Evolutionary conservation across 2,329 filamentous ascomycete genomes (phyloP), one percentile per base, ranked within the genome.

Genomic region (Aspergillus sp.): DNA sequence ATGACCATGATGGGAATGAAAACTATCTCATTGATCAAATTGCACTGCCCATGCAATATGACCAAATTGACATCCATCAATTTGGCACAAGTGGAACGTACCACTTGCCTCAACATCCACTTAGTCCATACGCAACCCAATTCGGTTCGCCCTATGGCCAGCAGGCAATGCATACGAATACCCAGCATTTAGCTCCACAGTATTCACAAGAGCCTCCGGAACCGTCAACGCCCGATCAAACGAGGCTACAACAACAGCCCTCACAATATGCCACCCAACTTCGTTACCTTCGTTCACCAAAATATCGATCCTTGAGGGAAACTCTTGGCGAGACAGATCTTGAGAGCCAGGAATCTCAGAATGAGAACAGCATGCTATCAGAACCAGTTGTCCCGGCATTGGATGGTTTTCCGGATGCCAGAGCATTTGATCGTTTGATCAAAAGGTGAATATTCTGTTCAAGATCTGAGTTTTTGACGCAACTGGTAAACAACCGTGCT

Each of bases 351-450:
- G 67, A 70, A 34, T 73, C 70, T 35, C 57, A 58, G 34, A 71
- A 73, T 48, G 66, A 71, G 50, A 57, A 59, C 12, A 66, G 64
- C 3, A 70, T 68, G 67, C 54, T 67, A 9, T 73, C 71, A 12
- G 71, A 74, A 49, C 66, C 70, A 12, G 62, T 73, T 26, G 50
- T 67, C 9, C 71, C 71, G 10, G 57, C 67, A 0, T 47, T 71
- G 7, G 67, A 70, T 39, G 71, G 71, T 1, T 74, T 72, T 49
- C 71, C 71, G 1, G 63, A 68, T 55, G 70, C 72, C 12, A 62
- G 64, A 35, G 70, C 71, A 38, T 74, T 74, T 50, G 70, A 74
- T 52, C 61, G 65, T 42, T 50, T 73, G 44, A 70, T 74, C 63
- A 66, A 66, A 49, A 67, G 66, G 72, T 73, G 67, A 66, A 71